phyloP scores from a whole-genome alignment of 192 early-diverging fungal genomes.

The Rhizophlyctis rosea region DNA sequence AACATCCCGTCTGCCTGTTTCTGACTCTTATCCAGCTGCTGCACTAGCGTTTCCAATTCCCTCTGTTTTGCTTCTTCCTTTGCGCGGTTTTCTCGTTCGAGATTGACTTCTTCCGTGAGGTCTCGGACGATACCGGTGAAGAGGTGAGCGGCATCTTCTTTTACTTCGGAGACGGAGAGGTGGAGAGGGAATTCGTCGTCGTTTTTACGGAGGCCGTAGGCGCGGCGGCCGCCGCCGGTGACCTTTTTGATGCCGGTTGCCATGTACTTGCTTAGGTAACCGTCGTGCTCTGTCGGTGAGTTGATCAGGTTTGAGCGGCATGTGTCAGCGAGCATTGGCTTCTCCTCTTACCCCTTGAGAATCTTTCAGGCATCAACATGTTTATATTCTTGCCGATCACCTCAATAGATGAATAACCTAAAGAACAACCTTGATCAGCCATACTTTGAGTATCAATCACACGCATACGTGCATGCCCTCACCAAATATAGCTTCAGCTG shows the following conservation, averaged over 20 bases:
- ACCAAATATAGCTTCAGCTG: slow-evolving; percentile 38
- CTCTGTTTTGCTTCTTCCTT: slow-evolving; percentile 19
- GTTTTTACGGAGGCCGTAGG: slow-evolving; percentile 18
- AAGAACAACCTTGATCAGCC: no score
- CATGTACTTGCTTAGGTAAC: slow-evolving; percentile 23
- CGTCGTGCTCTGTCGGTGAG: slow-evolving; percentile 31
- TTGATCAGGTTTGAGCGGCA: slow-evolving; percentile 29
- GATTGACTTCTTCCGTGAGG: slow-evolving; percentile 36
- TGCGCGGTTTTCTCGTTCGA: slow-evolving; percentile 14
- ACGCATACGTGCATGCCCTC: no score
- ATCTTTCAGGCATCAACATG: slow-evolving; percentile 35
- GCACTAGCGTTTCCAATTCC: slow-evolving; percentile 29
- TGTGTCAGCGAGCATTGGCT: slow-evolving; percentile 17
- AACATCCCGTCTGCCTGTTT: slow-evolving; percentile 27
- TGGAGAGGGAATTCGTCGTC: slow-evolving; percentile 41
- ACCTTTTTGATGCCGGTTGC: slow-evolving; percentile 12
- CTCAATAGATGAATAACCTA: slow-evolving; percentile 27
- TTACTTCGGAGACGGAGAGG: slow-evolving; percentile 35
- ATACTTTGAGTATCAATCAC: no score
- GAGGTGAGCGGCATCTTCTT: slow-evolving; percentile 31
- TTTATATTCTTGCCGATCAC: slow-evolving; percentile 37
- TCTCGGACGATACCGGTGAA: slow-evolving; percentile 46
- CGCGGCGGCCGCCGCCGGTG: slow-evolving; percentile 23
- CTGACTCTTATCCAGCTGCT: no score
- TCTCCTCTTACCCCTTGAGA: no score